Base-by-base conservation (phyloP, 352 stramenopile genomes). In the Peronospora farinosa region DNA sequence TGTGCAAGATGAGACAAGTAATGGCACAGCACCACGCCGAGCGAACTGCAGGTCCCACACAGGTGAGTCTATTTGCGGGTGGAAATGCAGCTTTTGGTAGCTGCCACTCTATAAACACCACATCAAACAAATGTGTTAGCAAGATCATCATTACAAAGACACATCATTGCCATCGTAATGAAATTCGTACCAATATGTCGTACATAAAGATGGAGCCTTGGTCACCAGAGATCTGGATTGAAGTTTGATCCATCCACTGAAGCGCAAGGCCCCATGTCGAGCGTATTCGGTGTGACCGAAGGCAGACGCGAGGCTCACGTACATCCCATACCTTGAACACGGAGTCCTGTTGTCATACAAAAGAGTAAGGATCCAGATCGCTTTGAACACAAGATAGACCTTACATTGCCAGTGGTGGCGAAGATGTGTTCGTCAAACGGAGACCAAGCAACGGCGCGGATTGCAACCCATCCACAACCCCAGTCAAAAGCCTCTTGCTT, bases 271-370 rank as follows among this genome's bases (percentile, higher is more conserved):
- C 83, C 81, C 81, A 94, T 7, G 83, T 90, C 7, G 77, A 88
- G 11, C 78, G 74, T 45, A 91, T 86, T 36, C 83, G 80, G 40
- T 94, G 80, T 37, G 83, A 88, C 1, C 83, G 74, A 9, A 92
- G 57, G 39, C 75, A 88, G 11, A 89, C 70, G 6, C 81, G 74
- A 33, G 83, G 76, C 40, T 94, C 80, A 40, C 83, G 76, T 17
- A 92, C 62, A 51, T 94, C 83, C 83, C 83, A 94, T 10, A 94
- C 57, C 31, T 91, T 91, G 46, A 94, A 85, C 11, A 81, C 42
- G 2, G 78, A 88, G 57, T 94, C 83, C 82, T 93, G 30, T 2
- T 27, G 32, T 8, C 8, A 7, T 17, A 44, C 7, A 30, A 40
- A 46, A 25, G 2, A 3, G 12, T 43, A 25, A 36, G 40, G 3